Evolutionary conservation across 176 grass and related monocot genomes (phyloP).

Genomic region (Alopecurus myosuroides): DNA sequence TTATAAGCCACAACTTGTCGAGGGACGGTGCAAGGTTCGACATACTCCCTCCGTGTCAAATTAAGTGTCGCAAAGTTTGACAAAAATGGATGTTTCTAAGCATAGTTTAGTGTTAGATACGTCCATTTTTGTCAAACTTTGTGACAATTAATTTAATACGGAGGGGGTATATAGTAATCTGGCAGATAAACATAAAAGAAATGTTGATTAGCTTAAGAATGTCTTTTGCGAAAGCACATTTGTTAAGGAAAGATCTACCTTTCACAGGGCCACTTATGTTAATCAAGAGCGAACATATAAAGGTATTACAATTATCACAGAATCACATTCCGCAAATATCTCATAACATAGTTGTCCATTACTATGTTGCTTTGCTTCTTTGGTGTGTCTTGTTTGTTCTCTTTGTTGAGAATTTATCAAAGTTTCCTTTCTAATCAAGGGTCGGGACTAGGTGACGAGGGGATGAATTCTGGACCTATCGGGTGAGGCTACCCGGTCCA

Average conservation of each 20-base stretch:
- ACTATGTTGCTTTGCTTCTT: not conserved
- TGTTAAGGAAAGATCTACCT: not conserved
- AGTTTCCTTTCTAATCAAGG: not conserved
- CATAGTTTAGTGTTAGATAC: too few relatives aligned
- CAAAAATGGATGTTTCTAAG: too few relatives aligned
- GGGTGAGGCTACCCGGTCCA: too few relatives aligned
- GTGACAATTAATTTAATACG: too few relatives aligned
- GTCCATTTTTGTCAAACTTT: too few relatives aligned
- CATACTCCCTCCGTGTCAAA: too few relatives aligned
- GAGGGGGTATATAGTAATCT: too few relatives aligned
- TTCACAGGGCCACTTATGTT: not conserved
- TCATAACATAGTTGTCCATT: not conserved
- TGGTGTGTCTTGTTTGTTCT: not conserved
- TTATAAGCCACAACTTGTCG: slow-evolving; percentile 29
- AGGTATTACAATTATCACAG: not conserved
- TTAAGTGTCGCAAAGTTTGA: too few relatives aligned
- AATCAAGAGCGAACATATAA: not conserved
- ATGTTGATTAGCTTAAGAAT: not conserved
- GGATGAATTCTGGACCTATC: too few relatives aligned
- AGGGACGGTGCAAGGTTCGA: too few relatives aligned
- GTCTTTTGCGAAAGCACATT: not conserved
- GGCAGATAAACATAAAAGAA: not conserved
- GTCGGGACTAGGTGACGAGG: too few relatives aligned
- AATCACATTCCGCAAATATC: not conserved
- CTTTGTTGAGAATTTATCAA: not conserved